Conservation (phyloP, 1,284 basidiomycete species). For the Inonotus obliquus region DNA sequence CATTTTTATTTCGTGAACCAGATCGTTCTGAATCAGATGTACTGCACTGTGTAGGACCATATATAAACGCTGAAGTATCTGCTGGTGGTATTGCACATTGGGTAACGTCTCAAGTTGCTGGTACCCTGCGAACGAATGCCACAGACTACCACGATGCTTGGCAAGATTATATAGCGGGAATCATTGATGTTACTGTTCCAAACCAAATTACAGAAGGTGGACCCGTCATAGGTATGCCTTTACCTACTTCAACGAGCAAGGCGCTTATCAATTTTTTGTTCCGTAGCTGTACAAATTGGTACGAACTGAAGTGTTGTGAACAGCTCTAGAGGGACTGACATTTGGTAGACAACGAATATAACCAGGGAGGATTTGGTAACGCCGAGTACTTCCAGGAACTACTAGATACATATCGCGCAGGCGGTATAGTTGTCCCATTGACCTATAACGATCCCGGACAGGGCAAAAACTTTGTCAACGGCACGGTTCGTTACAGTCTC, state of each 20-base stretch:
- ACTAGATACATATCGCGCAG: constrained; percentile 48
- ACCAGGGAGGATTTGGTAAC: constrained; percentile 39
- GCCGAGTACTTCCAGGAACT: constrained; percentile 67
- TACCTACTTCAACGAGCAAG: background rate
- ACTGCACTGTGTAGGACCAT: constrained; percentile 31
- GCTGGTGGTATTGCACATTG: constrained; percentile 79
- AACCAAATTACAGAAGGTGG: constrained; percentile 70
- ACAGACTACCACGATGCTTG: constrained; percentile 66
- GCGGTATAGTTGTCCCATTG: constrained; percentile 61
- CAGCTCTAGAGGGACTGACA: background rate
- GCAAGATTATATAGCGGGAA: constrained; percentile 62
- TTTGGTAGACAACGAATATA: constrained; percentile 69
- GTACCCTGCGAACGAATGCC: constrained; percentile 62
- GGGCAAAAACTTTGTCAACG: constrained; percentile 62
- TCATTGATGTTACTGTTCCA: constrained; percentile 54
- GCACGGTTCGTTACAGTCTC: constrained; percentile 35
- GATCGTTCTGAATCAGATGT: background rate
- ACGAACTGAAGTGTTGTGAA: constrained; percentile 13
- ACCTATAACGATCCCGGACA: constrained; percentile 69
- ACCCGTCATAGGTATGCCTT: constrained; percentile 60
- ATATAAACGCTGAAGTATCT: constrained; percentile 80
- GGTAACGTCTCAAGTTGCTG: constrained; percentile 65
- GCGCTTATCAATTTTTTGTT: background rate
- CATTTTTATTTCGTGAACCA: background rate
- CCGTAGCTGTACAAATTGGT: constrained; percentile 64